These are phyloP conservation scores for Salinomyces thailandicus DNA, from an alignment of 2,329 filamentous ascomycete species.

Conservation along the genomic window DNA sequence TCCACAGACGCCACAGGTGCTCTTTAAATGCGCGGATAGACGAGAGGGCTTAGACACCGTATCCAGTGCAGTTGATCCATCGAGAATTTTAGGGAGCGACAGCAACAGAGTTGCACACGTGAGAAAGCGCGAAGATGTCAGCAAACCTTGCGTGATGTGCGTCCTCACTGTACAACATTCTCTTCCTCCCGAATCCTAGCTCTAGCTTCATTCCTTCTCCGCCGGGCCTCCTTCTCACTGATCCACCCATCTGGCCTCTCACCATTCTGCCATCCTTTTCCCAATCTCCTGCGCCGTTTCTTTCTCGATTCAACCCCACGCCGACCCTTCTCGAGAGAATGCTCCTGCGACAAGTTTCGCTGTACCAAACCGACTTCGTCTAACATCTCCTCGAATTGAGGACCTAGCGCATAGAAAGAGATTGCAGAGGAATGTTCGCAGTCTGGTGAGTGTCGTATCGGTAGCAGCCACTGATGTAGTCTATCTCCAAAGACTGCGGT, in stretches of 20 bases:
- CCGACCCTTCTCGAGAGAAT: neutral
- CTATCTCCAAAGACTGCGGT: slow-evolving; percentile 66
- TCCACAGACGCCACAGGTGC: no score
- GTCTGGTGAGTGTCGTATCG: slow-evolving; percentile 64
- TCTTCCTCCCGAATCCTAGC: neutral
- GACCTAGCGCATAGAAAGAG: slow-evolving; percentile 26
- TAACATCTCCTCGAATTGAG: slow-evolving; percentile 25
- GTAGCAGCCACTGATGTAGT: slow-evolving; percentile 68
- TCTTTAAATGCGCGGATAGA: no score
- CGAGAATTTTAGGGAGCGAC: no score
- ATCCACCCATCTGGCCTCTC: slow-evolving; percentile 25
- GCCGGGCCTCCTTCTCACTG: slow-evolving; percentile 18
- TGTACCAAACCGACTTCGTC: slow-evolving; percentile 21
- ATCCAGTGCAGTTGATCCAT: no score
- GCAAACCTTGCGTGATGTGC: no score
- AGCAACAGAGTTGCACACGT: no score
- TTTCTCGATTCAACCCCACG: neutral
- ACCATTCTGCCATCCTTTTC: slow-evolving; percentile 25
- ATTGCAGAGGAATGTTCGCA: slow-evolving; percentile 42
- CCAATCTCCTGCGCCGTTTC: slow-evolving; percentile 13
- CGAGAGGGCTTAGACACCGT: no score
- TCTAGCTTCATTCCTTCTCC: neutral
- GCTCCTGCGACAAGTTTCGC: slow-evolving; percentile 3
- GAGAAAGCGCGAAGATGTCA: no score
- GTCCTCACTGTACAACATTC: neutral